phyloP scores from a whole-genome alignment of 192 early-diverging fungal genomes.

The Chytriomyces sp. region DNA sequence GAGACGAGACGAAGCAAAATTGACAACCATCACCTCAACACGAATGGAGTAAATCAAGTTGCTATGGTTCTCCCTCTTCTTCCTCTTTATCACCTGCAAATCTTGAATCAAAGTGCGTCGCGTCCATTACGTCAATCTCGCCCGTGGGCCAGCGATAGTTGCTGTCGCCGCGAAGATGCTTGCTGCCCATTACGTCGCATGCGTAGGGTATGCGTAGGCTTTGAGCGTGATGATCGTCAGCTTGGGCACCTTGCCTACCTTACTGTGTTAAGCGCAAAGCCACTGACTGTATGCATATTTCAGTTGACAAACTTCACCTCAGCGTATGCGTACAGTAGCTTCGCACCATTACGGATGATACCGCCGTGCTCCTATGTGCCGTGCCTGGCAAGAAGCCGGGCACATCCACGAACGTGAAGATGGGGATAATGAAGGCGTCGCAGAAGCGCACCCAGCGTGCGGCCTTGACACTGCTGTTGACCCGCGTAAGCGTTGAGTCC shows the following conservation, averaged over 20 bases:
- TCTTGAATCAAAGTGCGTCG: constrained; percentile 85
- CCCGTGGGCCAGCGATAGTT: constrained; percentile 96
- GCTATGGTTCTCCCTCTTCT: constrained; percentile 80
- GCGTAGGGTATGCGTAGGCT: constrained; percentile 97
- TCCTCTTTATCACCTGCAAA: constrained; percentile 75
- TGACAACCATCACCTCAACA: too few species aligned
- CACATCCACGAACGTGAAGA: constrained; percentile 94
- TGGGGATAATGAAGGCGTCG: constrained; percentile 94
- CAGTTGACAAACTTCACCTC: constrained; percentile 64
- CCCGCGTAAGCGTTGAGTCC: constrained; percentile 94
- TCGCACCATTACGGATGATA: constrained; percentile 95
- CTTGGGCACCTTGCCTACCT: constrained; percentile 95
- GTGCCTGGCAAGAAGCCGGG: constrained; percentile 96
- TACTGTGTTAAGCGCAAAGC: too few species aligned
- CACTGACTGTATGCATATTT: too few species aligned
- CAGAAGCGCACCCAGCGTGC: constrained; percentile 95
- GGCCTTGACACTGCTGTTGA: constrained; percentile 92
- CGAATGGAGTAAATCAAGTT: too few species aligned
- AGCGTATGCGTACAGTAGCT: constrained; percentile 93
- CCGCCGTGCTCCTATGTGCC: constrained; percentile 92
- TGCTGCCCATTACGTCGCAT: constrained; percentile 95
- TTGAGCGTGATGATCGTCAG: constrained; percentile 95
- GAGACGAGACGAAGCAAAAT: too few species aligned
- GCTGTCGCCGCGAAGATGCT: constrained; percentile 90
- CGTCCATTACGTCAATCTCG: constrained; percentile 97